A percentile compares a stretch with the other conserved stretches of the same genome.
These are phyloP conservation scores for Tilletia walkeri DNA, from an alignment of 1,284 basidiomycete species.

Conservation along the genomic window DNA sequence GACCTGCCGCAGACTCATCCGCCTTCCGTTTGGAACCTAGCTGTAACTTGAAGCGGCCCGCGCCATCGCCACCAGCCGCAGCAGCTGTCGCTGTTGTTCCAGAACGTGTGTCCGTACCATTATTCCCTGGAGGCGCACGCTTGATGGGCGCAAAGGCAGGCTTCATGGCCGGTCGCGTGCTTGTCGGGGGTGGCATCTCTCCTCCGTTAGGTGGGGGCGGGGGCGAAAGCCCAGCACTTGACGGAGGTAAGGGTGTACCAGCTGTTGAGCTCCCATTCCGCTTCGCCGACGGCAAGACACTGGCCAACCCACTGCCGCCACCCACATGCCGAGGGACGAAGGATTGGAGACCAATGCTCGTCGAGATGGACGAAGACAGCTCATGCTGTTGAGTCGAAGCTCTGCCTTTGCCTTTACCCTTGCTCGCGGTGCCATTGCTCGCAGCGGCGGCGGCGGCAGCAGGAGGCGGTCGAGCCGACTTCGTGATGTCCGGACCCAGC, in stretches of 20 bases:
- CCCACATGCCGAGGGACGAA: background rate
- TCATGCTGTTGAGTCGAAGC: background rate
- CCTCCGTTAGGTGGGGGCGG: background rate
- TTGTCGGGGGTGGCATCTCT: background rate
- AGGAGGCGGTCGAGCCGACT: slow-evolving; percentile 2
- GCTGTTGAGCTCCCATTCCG: background rate
- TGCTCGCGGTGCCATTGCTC: background rate
- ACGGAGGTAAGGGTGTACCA: background rate
- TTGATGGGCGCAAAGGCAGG: slow-evolving; percentile 13
- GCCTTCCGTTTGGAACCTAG: slow-evolving; percentile 9
- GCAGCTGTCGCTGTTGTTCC: background rate
- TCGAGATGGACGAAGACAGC: background rate
- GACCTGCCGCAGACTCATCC: background rate
- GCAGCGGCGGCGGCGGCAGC: background rate
- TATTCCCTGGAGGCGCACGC: background rate
- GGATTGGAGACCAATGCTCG: slow-evolving; percentile 5
- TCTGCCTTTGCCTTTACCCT: slow-evolving; percentile 5
- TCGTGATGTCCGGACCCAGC: slow-evolving; percentile 29
- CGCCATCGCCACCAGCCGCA: background rate
- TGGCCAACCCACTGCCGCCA: slow-evolving; percentile 4
- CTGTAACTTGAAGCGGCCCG: background rate
- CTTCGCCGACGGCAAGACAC: background rate
- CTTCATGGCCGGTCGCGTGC: background rate
- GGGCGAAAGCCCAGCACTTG: background rate
- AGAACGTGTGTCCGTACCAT: no score